A percentile compares a stretch with the other conserved stretches of the same genome.
phyloP scores from a whole-genome alignment of 768 basidiomycete species.

The Suillus sp. region DNA sequence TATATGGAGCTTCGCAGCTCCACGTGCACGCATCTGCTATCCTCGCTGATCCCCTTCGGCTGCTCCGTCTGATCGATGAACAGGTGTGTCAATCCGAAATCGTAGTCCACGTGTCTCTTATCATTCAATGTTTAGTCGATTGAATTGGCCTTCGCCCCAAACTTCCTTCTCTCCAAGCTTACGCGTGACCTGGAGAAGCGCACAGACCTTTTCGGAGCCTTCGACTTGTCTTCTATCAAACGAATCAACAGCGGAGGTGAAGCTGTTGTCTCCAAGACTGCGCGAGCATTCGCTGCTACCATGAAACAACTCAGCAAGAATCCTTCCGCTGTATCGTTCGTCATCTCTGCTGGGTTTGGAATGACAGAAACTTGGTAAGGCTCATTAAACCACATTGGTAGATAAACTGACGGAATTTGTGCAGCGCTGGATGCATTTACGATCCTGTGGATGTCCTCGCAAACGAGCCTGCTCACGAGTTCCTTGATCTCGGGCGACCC shows the following conservation, averaged over 20 bases:
- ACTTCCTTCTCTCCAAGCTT: constrained; percentile 44
- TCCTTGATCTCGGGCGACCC: constrained; percentile 40
- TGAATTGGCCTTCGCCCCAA: constrained; percentile 39
- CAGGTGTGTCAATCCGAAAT: constrained; percentile 31
- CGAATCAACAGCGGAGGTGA: constrained; percentile 47
- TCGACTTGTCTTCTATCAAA: constrained; percentile 38
- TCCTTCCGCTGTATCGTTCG: constrained; percentile 15
- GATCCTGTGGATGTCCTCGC: constrained; percentile 30
- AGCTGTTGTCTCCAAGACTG: constrained; percentile 42
- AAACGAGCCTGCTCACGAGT: constrained; percentile 29
- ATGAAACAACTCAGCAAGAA: constrained; percentile 30
- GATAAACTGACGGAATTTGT: background rate
- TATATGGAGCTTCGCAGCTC: constrained; percentile 32
- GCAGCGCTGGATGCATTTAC: constrained; percentile 43
- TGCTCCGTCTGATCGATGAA: constrained; percentile 37
- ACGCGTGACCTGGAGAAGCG: constrained; percentile 35
- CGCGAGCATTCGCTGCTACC: constrained; percentile 38
- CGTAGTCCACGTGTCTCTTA: constrained; percentile 17
- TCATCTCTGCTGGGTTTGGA: constrained; percentile 36
- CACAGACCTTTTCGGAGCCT: constrained; percentile 24
- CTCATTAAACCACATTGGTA: background rate
- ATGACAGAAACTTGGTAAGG: constrained; percentile 47
- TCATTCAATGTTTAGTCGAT: constrained; percentile 24
- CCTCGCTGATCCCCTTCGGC: constrained; percentile 26
- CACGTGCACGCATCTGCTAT: constrained; percentile 28